Percentiles rank a stretch among this genome's conserved stretches.
These are phyloP conservation scores for Talaromyces marneffei DNA, from an alignment of 2,329 filamentous ascomycete genomes.

Conservation along the genomic window DNA sequence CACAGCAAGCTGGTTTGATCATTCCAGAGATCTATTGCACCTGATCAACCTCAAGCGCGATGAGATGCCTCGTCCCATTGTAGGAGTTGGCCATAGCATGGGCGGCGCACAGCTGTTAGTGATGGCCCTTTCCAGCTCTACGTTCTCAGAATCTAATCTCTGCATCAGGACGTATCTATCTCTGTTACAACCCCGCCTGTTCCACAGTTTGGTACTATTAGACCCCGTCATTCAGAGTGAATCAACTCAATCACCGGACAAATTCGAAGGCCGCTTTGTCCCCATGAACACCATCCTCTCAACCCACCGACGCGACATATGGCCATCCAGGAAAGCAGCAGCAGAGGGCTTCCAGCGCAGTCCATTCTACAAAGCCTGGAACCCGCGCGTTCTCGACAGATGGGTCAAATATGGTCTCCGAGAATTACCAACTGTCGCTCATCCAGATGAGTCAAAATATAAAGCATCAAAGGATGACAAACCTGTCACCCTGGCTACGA, in stretches of 20 bases:
- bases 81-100: slow-evolving; percentile 87
- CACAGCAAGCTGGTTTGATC: slow-evolving; percentile 76
- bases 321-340: slow-evolving; percentile 71
- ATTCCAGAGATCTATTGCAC: slow-evolving; percentile 75
- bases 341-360: slow-evolving; percentile 59
- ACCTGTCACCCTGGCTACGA: slow-evolving; percentile 65
- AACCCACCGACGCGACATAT: slow-evolving; percentile 67
- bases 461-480: slow-evolving; percentile 22
- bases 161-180: slow-evolving; percentile 54
- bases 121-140: neutral
- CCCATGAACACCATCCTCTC: slow-evolving; percentile 50
- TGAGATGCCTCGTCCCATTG: slow-evolving; percentile 71
- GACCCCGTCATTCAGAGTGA: slow-evolving; percentile 68
- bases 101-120: slow-evolving; percentile 64
- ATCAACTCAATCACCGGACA: slow-evolving; percentile 34
- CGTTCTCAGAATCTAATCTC: neutral
- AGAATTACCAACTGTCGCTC: slow-evolving; percentile 58
- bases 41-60: slow-evolving; percentile 77
- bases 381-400: slow-evolving; percentile 67
- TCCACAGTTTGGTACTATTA: slow-evolving; percentile 69
- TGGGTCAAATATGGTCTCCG: slow-evolving; percentile 72
- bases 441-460: slow-evolving; percentile 21
- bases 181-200: slow-evolving; percentile 72
- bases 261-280: slow-evolving; percentile 21
- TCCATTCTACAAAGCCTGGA: slow-evolving; percentile 77